phyloP scores from a whole-genome alignment of 345 rosid genomes.

The Populus alba region DNA sequence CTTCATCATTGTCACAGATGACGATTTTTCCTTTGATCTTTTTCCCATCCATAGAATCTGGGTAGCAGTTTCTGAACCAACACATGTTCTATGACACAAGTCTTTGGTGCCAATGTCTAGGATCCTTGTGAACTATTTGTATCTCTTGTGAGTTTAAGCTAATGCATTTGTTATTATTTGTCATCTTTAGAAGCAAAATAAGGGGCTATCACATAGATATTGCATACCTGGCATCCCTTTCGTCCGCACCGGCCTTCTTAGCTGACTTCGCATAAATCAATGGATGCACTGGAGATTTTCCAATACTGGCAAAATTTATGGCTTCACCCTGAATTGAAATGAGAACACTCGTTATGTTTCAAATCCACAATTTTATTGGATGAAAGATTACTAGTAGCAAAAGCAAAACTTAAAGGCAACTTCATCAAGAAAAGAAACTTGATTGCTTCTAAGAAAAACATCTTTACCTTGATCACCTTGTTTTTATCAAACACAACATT shows the following conservation, averaged over 20 bases:
- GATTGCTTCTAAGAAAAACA: background rate
- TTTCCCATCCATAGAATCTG: constrained; percentile 40
- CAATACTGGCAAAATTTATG: constrained; percentile 57
- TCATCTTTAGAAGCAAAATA: constrained; percentile 31
- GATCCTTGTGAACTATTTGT: constrained; percentile 26
- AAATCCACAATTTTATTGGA: background rate
- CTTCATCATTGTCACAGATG: constrained; percentile 47
- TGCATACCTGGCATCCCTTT: constrained; percentile 48
- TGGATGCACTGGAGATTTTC: constrained; percentile 51
- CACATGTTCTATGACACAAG: constrained; percentile 58
- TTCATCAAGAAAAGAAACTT: background rate
- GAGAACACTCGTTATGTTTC: background rate
- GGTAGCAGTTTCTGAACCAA: constrained; percentile 49
- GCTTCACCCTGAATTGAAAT: constrained; percentile 57
- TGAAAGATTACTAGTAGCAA: background rate
- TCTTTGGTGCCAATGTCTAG: constrained; percentile 21
- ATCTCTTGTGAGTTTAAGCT: no score
- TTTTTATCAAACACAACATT: constrained; percentile 56
- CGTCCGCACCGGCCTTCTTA: constrained; percentile 32
- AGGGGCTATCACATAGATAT: constrained; percentile 38
- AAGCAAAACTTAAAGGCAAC: background rate
- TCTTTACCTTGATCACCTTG: constrained; percentile 54
- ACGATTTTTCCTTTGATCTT: constrained; percentile 64
- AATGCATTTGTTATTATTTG: background rate
- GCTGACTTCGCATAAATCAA: constrained; percentile 59